Percentiles rank a stretch among this genome's conserved stretches.
These are phyloP conservation scores for Xerophyta viscosa DNA, from an alignment of 106 monocot species.

Conservation along the genomic window DNA sequence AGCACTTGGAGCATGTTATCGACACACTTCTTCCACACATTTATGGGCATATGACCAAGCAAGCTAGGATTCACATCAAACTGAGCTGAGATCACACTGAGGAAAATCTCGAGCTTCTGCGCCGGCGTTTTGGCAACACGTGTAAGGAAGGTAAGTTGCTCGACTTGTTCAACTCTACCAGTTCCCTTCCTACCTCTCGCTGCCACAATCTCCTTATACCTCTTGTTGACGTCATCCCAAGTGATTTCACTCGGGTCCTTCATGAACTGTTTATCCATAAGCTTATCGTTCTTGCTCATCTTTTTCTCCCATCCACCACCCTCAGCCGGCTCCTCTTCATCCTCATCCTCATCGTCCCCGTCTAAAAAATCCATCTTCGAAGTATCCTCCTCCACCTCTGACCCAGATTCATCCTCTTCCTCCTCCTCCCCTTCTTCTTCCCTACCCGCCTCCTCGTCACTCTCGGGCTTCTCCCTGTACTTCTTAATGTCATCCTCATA, in stretches of 20 bases:
- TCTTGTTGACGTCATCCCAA: slow-evolving; percentile 87
- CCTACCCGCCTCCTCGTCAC: slow-evolving; percentile 30
- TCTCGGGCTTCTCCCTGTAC: slow-evolving; percentile 58
- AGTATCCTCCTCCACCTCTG: slow-evolving; percentile 42
- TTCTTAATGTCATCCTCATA: slow-evolving; percentile 62
- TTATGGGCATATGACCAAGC: slow-evolving; percentile 84
- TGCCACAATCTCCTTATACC: slow-evolving; percentile 83
- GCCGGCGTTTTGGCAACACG: slow-evolving; percentile 93
- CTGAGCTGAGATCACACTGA: slow-evolving; percentile 77
- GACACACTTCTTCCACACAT: slow-evolving; percentile 88
- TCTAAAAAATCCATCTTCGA: slow-evolving; percentile 20
- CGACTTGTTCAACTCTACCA: slow-evolving; percentile 79
- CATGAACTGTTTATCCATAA: slow-evolving; percentile 71
- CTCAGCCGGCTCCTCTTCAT: slow-evolving; percentile 11
- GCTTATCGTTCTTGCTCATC: slow-evolving; percentile 54
- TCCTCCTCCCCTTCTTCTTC: slow-evolving; percentile 28
- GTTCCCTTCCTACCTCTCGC: slow-evolving; percentile 89
- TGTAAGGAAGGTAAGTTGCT: slow-evolving; percentile 83
- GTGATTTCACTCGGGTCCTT: slow-evolving; percentile 87
- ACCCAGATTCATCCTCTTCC: slow-evolving; percentile 32
- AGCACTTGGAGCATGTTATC: slow-evolving; percentile 64
- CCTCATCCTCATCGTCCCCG: slow-evolving; percentile 29
- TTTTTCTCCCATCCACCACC: slow-evolving; percentile 36
- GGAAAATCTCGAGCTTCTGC: slow-evolving; percentile 82
- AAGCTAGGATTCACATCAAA: slow-evolving; percentile 96